Evolutionary conservation across 2,329 filamentous ascomycete species (phyloP).

Genomic region (Clonostachys rhizophaga): DNA sequence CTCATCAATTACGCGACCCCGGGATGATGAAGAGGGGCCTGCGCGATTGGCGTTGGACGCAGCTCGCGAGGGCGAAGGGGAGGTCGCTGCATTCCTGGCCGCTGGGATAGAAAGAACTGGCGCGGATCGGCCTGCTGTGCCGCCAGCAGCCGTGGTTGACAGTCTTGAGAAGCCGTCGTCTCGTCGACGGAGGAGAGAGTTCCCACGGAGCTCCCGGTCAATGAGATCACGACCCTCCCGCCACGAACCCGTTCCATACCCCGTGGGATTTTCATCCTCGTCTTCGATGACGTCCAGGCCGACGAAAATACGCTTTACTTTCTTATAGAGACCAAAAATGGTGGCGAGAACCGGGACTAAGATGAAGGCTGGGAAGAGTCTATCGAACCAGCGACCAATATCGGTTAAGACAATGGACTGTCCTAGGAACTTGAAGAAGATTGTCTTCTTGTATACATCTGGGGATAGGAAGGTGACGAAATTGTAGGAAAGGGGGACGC

Average conservation of each 20-base stretch:
- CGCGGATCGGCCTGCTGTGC: constrained; percentile 23
- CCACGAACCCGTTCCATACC: constrained; percentile 79
- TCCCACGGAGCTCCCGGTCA: constrained; percentile 74
- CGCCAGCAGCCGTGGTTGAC: constrained; percentile 8
- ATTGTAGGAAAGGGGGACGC: constrained; percentile 91
- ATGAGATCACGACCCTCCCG: constrained; percentile 88
- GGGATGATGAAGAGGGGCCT: constrained; percentile 11
- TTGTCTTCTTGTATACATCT: constrained; percentile 68
- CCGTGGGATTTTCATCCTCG: constrained; percentile 57
- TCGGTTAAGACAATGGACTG: constrained; percentile 77
- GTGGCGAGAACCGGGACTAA: constrained; percentile 81
- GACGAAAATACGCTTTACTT: constrained; percentile 75
- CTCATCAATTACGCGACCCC: constrained; percentile 29
- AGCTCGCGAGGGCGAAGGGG: constrained; percentile 29
- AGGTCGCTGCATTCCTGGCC: constrained; percentile 23
- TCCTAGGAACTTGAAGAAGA: constrained; percentile 86
- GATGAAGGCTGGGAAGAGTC: constrained; percentile 84
- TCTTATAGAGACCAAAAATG: constrained; percentile 84
- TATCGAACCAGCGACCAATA: constrained; percentile 78
- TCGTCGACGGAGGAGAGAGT: constrained; percentile 45
- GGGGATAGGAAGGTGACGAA: constrained; percentile 85
- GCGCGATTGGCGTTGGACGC: constrained; percentile 29
- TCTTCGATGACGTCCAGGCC: constrained; percentile 71
- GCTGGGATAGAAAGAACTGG: constrained; percentile 45
- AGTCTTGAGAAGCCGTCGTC: constrained; percentile 32